Evolutionary conservation across 2,329 filamentous ascomycete species (phyloP).

Genomic region (Curvularia lunata): DNA sequence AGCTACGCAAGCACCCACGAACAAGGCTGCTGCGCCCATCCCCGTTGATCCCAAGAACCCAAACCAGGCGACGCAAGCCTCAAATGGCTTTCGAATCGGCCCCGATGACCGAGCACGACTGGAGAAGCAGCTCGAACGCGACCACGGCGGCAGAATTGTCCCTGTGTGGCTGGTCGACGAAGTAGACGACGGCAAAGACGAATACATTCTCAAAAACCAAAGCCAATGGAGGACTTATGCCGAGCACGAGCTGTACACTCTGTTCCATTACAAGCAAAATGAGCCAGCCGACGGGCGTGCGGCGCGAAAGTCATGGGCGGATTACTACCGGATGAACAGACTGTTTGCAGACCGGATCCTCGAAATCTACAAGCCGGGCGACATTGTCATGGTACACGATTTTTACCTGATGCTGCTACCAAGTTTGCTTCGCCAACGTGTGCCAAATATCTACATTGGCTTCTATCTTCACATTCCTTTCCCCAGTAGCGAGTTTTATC

Average conservation of each 20-base stretch:
- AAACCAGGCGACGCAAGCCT: conserved; percentile 62
- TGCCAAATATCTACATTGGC: conserved; percentile 89
- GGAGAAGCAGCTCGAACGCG: conserved; percentile 74
- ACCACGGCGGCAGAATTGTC: conserved; percentile 77
- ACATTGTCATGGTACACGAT: conserved; percentile 91
- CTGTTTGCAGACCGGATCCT: conserved; percentile 89
- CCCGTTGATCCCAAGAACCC: conserved; percentile 69
- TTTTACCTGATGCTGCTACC: conserved; percentile 92
- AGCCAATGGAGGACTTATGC: conserved; percentile 87
- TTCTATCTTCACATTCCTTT: conserved; percentile 96
- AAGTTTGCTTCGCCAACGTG: conserved; percentile 81
- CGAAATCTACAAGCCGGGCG: conserved; percentile 87
- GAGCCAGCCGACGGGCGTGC: conserved; percentile 84
- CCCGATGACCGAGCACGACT: conserved; percentile 73
- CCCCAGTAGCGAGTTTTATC: conserved; percentile 93
- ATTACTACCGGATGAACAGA: conserved; percentile 92
- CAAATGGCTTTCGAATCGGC: conserved; percentile 74
- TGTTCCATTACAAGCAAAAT: conserved; percentile 96
- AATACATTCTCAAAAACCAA: conserved; percentile 78
- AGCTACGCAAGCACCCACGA: conserved; percentile 62
- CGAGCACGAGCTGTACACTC: conserved; percentile 87
- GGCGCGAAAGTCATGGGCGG: conserved; percentile 83
- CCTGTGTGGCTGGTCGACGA: conserved; percentile 91
- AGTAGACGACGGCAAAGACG: conserved; percentile 70
- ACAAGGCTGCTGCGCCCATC: conserved; percentile 79